phyloP scores from a whole-genome alignment of 2,329 filamentous ascomycete species.

The Trichoderma pleuroti region DNA sequence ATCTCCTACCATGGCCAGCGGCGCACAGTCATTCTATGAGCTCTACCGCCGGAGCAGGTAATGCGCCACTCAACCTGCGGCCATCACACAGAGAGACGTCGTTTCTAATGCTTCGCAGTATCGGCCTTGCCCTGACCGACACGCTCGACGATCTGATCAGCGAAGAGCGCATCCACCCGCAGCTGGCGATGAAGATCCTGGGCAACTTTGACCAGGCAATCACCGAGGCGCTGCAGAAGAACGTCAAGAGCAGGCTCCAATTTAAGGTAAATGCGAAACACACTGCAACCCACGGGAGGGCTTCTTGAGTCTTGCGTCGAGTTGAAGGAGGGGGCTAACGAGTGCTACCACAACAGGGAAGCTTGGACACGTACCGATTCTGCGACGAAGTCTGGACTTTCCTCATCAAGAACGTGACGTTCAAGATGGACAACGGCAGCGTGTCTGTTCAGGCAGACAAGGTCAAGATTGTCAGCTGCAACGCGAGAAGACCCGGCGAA shows the following conservation, averaged over 20 bases:
- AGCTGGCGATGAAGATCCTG: slow-evolving; percentile 97
- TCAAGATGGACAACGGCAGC: slow-evolving; percentile 85
- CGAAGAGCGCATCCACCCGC: slow-evolving; percentile 90
- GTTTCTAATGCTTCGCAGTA: slow-evolving; percentile 51
- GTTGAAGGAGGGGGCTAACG: background rate
- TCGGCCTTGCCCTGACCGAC: slow-evolving; percentile 90
- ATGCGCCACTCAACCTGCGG: slow-evolving; percentile 31
- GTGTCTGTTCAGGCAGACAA: slow-evolving; percentile 77
- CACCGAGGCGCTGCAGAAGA: slow-evolving; percentile 84
- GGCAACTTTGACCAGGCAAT: slow-evolving; percentile 93
- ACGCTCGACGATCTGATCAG: slow-evolving; percentile 96
- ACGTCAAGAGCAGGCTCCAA: slow-evolving; percentile 82
- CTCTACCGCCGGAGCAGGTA: slow-evolving; percentile 97
- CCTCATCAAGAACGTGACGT: slow-evolving; percentile 96
- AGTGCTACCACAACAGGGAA: slow-evolving; percentile 58
- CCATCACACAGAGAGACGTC: background rate
- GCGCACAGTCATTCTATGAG: slow-evolving; percentile 72
- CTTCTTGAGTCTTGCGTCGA: background rate
- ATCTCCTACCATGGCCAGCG: slow-evolving; percentile 43
- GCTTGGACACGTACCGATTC: slow-evolving; percentile 97
- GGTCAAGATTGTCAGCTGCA: slow-evolving; percentile 98
- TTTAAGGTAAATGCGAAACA: slow-evolving; percentile 75
- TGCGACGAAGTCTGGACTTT: slow-evolving; percentile 99
- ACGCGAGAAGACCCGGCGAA: slow-evolving; percentile 68
- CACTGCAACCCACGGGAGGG: background rate